These are phyloP conservation scores for Carex arenaria DNA, from an alignment of 202 grass and related monocot genomes.

Conservation along the genomic window DNA sequence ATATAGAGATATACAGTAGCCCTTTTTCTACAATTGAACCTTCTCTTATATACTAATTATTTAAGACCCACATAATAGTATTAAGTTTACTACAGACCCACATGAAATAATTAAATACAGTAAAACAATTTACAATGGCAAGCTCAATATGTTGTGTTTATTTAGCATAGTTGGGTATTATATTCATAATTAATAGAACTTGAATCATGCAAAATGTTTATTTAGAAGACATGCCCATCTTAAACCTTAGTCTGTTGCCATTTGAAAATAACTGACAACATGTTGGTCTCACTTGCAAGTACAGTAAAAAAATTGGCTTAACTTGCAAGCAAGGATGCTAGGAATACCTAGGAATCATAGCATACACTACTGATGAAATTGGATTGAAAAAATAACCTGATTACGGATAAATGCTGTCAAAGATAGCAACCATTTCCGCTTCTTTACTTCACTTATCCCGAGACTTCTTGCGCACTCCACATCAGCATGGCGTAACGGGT, in stretches of 20 bases:
- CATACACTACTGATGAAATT: neutral
- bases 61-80: neutral
- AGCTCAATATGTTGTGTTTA: neutral
- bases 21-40: neutral
- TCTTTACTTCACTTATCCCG: conserved; percentile 84
- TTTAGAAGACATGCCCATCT: neutral
- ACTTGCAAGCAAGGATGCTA: neutral
- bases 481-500: conserved; percentile 81
- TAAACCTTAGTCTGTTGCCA: neutral
- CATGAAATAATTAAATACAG: neutral
- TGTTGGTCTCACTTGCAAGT: neutral
- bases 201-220: neutral
- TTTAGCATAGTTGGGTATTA: neutral
- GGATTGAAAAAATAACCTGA: conserved; percentile 39
- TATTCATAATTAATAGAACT: neutral
- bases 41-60: neutral
- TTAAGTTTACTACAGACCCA: neutral
- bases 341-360: neutral
- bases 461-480: conserved; percentile 86
- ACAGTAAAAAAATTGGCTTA: neutral
- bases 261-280: neutral
- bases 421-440: conserved; percentile 89
- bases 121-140: neutral
- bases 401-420: conserved; percentile 81
- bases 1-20: neutral